Base-by-base conservation (phyloP, 2,329 filamentous ascomycete species). In the Stagonosporopsis chrysanthemi region DNA sequence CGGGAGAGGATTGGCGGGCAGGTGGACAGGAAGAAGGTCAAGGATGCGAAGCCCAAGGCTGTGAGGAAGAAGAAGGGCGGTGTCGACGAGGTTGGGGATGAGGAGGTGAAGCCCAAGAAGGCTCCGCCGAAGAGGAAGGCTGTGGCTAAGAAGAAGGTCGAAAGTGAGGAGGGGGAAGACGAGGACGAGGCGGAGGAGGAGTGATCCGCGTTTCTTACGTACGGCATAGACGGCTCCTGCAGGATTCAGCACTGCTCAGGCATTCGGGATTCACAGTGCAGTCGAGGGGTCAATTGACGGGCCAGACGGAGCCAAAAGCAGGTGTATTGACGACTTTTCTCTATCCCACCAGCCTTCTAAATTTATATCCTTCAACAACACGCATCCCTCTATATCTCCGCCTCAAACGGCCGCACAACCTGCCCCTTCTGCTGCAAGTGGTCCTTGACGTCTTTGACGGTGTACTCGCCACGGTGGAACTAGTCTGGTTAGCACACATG, bases 391-490 rank as follows among this genome's bases (percentile, higher is more conserved):
- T 53, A 53, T 4, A 73, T 64, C 12, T 65, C 65, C 8, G 63
- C 53, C 33, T 97, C 94, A 70, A 90, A 92, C 56, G 87, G 85
- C 61, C 95, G 84, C n/a, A 97, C 89, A 55, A 91, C 76, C 56
- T 97, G 81, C 0, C 91, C 91, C 70, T 88, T 86, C 33, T 84
- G 81, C 23, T 82, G 82, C 57, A 99, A 77, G 71, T 90, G 85
- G 57, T 96, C 89, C 79, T 99, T 99, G 44, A 99, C 95, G 71
- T 98, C 88, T 75, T 88, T 88, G 15, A 99, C 94, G 0, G 93
- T 97, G 77, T 94, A 99, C 80, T 99, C 94, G 35, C 90, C 91
- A 45, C 95, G 83, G 80, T 99, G 95, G 78, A 99, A 99, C 84
- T 87, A 47, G n/a, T 12, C 19, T 4, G 1, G 29, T 58, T 36